phyloP scores from a whole-genome alignment of 2,329 filamentous ascomycete species.

The Macrophomina pseudophaseolina region DNA sequence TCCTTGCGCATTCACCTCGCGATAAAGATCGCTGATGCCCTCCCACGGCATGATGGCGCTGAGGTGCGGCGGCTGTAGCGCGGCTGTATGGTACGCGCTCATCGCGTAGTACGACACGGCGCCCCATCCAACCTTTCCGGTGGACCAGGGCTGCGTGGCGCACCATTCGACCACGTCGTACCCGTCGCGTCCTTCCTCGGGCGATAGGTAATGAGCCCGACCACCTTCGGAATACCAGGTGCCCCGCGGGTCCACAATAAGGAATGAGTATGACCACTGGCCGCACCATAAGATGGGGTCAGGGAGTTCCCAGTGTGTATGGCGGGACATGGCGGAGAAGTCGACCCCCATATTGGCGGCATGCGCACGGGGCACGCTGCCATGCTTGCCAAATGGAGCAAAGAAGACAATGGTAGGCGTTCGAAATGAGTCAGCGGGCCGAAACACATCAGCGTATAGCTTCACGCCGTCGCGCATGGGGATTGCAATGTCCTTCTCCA shows the following conservation, averaged over 20 bases:
- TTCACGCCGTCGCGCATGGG: too few relatives aligned
- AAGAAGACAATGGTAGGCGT: too few relatives aligned
- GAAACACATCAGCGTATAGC: too few relatives aligned
- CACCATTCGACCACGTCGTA: conserved; percentile 53
- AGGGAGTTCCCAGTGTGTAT: conserved; percentile 49
- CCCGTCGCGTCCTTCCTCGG: conserved; percentile 51
- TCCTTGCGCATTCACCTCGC: conserved; percentile 53
- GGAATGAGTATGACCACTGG: conserved; percentile 36
- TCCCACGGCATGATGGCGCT: conserved; percentile 56
- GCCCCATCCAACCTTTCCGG: conserved; percentile 49
- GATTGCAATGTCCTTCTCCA: too few relatives aligned
- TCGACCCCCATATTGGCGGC: conserved; percentile 47
- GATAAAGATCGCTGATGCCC: conserved; percentile 53
- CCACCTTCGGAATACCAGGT: conserved; percentile 41
- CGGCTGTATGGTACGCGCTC: conserved; percentile 47
- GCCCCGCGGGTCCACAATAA: conserved; percentile 41
- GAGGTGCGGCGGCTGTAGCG: conserved; percentile 48
- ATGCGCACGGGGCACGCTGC: conserved; percentile 35
- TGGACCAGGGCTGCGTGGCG: conserved; percentile 52
- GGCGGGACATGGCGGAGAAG: conserved; percentile 32
- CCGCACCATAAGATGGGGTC: conserved; percentile 46
- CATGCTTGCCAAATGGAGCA: too few relatives aligned
- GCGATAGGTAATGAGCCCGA: neutral
- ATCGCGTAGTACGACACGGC: conserved; percentile 53
- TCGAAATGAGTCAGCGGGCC: too few relatives aligned